Conservation (phyloP, 176 grass and related monocot species). For the Carex myosuroides region DNA sequence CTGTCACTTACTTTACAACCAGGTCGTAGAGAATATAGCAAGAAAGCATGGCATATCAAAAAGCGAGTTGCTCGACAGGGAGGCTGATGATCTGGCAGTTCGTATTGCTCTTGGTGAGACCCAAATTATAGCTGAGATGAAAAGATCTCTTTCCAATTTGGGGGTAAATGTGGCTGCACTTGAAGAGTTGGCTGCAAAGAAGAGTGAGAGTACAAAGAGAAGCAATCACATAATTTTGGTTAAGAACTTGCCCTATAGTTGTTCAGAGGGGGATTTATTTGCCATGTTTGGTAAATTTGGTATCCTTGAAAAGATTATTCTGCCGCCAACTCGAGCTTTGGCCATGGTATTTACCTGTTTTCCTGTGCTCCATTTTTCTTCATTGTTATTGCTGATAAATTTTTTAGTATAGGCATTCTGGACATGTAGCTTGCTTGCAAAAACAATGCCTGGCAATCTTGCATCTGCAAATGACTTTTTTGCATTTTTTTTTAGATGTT, state of each 20-base stretch:
- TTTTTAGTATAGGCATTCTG: not conserved
- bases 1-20: not conserved
- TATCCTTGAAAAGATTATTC: conserved; percentile 72
- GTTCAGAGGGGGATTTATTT: conserved; percentile 64
- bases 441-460: not conserved
- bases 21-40: conserved; percentile 90
- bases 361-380: conserved; percentile 17
- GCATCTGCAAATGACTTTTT: not conserved
- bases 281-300: conserved; percentile 76
- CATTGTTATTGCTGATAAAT: not conserved
- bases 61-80: conserved; percentile 70
- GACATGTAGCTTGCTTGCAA: not conserved
- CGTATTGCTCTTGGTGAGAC: conserved; percentile 82
- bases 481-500: conserved; percentile 3
- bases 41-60: conserved; percentile 88
- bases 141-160: conserved; percentile 75
- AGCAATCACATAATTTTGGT: conserved; percentile 89
- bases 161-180: conserved; percentile 70
- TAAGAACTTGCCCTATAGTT: conserved; percentile 87
- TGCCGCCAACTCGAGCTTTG: conserved; percentile 78
- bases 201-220: conserved; percentile 66
- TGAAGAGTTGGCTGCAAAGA: conserved; percentile 77
- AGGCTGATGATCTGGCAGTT: conserved; percentile 82
- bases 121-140: conserved; percentile 73
- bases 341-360: conserved; percentile 60